These are phyloP conservation scores for Tricholoma matsutake DNA, from an alignment of 768 basidiomycete species.

Conservation along the genomic window DNA sequence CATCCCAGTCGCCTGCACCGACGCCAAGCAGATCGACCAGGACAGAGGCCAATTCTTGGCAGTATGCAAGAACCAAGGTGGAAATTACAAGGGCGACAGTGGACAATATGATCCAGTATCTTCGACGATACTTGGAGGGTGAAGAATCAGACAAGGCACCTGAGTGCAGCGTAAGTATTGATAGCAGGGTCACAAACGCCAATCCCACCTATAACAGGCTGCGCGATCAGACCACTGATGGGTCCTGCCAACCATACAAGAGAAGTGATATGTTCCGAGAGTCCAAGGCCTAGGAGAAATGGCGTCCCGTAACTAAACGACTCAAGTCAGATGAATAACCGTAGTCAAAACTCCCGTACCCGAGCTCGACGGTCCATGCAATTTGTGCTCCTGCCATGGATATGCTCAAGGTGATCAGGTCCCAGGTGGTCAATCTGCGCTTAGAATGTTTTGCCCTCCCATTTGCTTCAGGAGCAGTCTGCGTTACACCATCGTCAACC, in stretches of 20 bases:
- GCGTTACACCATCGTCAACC: slow-evolving; percentile 10
- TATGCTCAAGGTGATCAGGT: slow-evolving; percentile 78
- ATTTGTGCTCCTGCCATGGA: slow-evolving; percentile 96
- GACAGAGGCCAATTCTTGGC: slow-evolving; percentile 64
- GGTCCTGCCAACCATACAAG: slow-evolving; percentile 96
- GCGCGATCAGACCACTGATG: slow-evolving; percentile 91
- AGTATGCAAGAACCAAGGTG: slow-evolving; percentile 81
- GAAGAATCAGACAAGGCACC: slow-evolving; percentile 97
- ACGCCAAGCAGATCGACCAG: slow-evolving; percentile 75
- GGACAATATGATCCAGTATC: slow-evolving; percentile 92
- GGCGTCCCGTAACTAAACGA: slow-evolving; percentile 86
- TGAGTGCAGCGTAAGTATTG: slow-evolving; percentile 36
- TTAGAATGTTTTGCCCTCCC: slow-evolving; percentile 26
- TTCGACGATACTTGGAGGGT: slow-evolving; percentile 81
- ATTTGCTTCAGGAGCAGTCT: slow-evolving; percentile 12
- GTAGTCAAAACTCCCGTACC: slow-evolving; percentile 46
- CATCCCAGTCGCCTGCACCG: slow-evolving; percentile 87
- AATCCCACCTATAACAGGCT: slow-evolving; percentile 88
- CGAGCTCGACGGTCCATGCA: slow-evolving; percentile 93
- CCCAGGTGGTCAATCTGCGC: slow-evolving; percentile 54
- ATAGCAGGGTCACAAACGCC: slow-evolving; percentile 18
- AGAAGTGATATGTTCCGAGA: slow-evolving; percentile 88
- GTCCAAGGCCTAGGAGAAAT: slow-evolving; percentile 65
- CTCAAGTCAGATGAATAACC: slow-evolving; percentile 7
- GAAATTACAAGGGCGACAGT: slow-evolving; percentile 77